A percentile compares a stretch with the other conserved stretches of the same genome.
Conservation (phyloP, 805 yeast genomes). For the Metschnikowia reukaufii region DNA sequence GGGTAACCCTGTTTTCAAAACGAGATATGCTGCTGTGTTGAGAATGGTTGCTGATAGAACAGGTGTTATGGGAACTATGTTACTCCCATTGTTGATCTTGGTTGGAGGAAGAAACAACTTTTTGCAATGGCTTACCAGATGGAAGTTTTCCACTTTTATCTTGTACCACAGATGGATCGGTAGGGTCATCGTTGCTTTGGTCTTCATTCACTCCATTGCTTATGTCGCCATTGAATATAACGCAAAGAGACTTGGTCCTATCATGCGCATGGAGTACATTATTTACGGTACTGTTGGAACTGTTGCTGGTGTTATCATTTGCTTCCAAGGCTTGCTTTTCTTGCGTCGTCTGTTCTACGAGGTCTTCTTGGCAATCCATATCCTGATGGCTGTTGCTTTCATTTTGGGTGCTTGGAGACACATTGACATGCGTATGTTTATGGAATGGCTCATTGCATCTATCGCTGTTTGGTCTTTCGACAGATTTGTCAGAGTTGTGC, state of each 20-base stretch:
- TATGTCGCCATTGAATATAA: constrained; percentile 11
- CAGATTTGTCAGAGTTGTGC: constrained; percentile 28
- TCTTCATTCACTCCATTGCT: constrained; percentile 17
- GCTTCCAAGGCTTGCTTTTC: constrained; percentile 20
- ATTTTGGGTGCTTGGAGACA: constrained; percentile 21
- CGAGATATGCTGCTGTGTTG: constrained; percentile 10
- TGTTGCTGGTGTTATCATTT: constrained; percentile 15
- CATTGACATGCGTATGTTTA: constrained; percentile 11
- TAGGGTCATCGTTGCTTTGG: constrained; percentile 17
- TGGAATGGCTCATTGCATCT: constrained; percentile 16
- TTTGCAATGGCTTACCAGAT: constrained; percentile 21
- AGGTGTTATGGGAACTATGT: constrained; percentile 19
- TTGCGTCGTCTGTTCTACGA: constrained; percentile 20
- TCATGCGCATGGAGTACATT: constrained; percentile 13
- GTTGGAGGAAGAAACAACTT: constrained; percentile 23
- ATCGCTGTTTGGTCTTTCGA: constrained; percentile 37
- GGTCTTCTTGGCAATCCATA: constrained; percentile 19
- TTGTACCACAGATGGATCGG: constrained; percentile 22
- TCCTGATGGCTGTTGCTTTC: constrained; percentile 18
- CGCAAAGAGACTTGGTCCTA: not conserved
- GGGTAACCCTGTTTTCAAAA: constrained; percentile 36
- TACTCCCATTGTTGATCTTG: constrained; percentile 19
- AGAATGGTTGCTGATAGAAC: constrained; percentile 18
- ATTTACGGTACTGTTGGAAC: constrained; percentile 18
- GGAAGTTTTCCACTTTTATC: constrained; percentile 21